phyloP scores from a whole-genome alignment of 352 stramenopile genomes.

The Phytophthora chlamydospora region DNA sequence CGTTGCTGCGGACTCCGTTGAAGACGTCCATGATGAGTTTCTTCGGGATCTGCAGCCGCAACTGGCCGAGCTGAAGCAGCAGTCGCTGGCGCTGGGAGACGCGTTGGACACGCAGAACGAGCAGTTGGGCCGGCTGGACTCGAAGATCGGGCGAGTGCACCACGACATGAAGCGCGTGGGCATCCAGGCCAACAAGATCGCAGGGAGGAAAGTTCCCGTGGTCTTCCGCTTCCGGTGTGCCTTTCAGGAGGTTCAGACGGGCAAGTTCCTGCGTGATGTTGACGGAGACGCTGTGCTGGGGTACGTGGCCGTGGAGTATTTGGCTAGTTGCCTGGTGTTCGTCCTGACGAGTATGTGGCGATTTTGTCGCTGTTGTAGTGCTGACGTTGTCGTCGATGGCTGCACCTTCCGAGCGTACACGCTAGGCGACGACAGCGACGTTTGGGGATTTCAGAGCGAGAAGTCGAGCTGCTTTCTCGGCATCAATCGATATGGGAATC shows the following conservation, averaged over 20 bases:
- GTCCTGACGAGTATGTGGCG: too few species aligned
- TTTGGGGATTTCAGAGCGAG: constrained; percentile 84
- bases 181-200: constrained; percentile 65
- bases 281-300: constrained; percentile 64
- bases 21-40: constrained; percentile 54
- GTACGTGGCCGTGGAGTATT: constrained; percentile 34
- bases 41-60: constrained; percentile 60
- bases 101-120: constrained; percentile 68
- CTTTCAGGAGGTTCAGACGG: constrained; percentile 62
- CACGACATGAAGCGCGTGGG: constrained; percentile 76
- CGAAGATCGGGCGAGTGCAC: constrained; percentile 67
- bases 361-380: constrained; percentile 33
- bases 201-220: constrained; percentile 42
- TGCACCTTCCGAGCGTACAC: constrained; percentile 82
- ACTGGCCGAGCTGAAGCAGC: constrained; percentile 70
- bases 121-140: constrained; percentile 64
- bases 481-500: constrained; percentile 68
- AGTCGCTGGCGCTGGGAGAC: constrained; percentile 61
- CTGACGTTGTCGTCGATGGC: constrained; percentile 62
- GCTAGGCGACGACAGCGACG: constrained; percentile 71
- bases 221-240: constrained; percentile 73
- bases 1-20: neutral
- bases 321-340: neutral
- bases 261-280: constrained; percentile 60
- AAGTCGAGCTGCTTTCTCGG: constrained; percentile 69